Conservation (phyloP, 169 alveolate species). For the Cryptosporidium parvum region DNA sequence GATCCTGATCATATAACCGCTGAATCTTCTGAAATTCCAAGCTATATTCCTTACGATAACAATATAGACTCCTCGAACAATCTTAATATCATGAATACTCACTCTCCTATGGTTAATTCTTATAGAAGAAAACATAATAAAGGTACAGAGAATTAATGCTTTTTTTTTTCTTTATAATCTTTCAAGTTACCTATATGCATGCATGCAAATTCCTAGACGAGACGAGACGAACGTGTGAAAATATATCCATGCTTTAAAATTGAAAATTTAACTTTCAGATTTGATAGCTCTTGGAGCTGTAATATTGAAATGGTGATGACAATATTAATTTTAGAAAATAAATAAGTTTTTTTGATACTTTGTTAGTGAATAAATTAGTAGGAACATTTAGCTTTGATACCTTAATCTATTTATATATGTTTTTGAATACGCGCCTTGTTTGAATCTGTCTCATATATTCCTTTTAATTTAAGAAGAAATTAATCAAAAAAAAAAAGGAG, state of each 20-base stretch:
- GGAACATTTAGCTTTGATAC: background rate
- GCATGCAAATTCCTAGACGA: background rate
- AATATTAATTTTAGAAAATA: background rate
- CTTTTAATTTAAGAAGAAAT: no score
- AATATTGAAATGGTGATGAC: no score
- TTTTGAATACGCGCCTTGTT: background rate
- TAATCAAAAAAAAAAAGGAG: no score
- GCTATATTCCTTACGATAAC: constrained; percentile 27
- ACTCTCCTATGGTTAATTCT: constrained; percentile 32
- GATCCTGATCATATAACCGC: background rate
- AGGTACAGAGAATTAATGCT: background rate
- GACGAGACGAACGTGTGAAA: background rate
- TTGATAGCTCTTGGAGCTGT: background rate
- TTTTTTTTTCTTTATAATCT: background rate
- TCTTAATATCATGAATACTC: background rate
- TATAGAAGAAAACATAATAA: constrained; percentile 28
- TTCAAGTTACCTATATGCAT: background rate
- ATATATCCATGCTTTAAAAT: background rate
- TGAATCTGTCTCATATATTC: background rate
- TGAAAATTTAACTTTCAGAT: background rate
- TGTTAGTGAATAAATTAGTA: background rate
- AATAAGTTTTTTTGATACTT: no score
- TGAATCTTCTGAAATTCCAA: constrained; percentile 30
- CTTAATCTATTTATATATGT: constrained; percentile 2
- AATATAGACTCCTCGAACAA: constrained; percentile 21